phyloP scores from a whole-genome alignment of 1,284 basidiomycete genomes.

The Microbotryum intermedium region DNA sequence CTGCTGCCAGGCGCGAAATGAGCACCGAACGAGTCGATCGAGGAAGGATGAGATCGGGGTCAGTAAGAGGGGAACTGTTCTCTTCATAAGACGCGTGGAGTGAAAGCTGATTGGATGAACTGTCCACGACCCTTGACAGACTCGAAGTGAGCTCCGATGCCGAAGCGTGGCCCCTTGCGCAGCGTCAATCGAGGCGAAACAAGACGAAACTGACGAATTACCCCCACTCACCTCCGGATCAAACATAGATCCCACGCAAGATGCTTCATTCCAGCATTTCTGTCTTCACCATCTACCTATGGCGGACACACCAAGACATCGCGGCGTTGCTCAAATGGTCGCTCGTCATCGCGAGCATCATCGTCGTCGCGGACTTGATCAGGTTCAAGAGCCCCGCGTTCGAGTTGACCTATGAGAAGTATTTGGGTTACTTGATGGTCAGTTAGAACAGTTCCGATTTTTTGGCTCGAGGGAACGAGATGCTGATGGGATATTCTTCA shows the following conservation, averaged over 20 bases:
- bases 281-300: constrained; percentile 73
- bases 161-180: background rate
- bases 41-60: constrained; percentile 21
- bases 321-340: constrained; percentile 50
- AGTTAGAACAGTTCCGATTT: constrained; percentile 57
- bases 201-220: background rate
- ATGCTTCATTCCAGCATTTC: constrained; percentile 83
- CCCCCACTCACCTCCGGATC: background rate
- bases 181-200: background rate
- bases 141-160: background rate
- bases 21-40: constrained; percentile 18
- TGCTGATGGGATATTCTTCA: constrained; percentile 38
- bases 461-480: background rate
- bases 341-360: constrained; percentile 58
- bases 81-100: background rate
- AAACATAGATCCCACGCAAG: constrained; percentile 91
- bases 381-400: constrained; percentile 63
- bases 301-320: constrained; percentile 41
- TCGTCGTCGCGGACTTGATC: constrained; percentile 67
- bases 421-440: constrained; percentile 79
- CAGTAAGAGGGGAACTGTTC: background rate
- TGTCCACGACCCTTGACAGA: background rate
- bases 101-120: too few relatives aligned
- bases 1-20: background rate
- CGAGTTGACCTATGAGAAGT: constrained; percentile 64